phyloP scores from a whole-genome alignment of 371 early-diverging fungal species.

The Nematocida sp. region DNA sequence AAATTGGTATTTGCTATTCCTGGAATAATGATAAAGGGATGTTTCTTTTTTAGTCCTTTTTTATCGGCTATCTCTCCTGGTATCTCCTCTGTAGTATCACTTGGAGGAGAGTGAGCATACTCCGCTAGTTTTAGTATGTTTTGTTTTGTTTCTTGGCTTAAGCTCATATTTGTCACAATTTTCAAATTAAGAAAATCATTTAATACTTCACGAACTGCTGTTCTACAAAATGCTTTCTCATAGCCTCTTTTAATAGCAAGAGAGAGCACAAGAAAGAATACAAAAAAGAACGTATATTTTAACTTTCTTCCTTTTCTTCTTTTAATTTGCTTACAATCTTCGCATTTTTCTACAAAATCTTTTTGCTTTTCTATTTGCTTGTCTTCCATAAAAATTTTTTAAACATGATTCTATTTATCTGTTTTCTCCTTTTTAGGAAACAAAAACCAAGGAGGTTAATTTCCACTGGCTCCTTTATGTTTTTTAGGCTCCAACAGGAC shows the following conservation, averaged over 20 bases:
- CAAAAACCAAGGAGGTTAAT: too few species aligned
- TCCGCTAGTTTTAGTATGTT: slow-evolving; percentile 31
- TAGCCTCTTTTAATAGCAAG: slow-evolving; percentile 15
- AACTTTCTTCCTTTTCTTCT: slow-evolving; percentile 22
- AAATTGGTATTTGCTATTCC: slow-evolving; percentile 80
- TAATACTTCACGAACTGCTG: slow-evolving; percentile 7
- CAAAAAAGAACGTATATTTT: slow-evolving; percentile 21
- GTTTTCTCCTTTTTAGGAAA: too few species aligned
- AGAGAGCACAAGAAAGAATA: background rate
- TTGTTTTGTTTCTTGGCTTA: slow-evolving; percentile 27
- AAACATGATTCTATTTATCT: background rate
- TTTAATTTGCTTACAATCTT: background rate
- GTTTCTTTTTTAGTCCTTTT: slow-evolving; percentile 18
- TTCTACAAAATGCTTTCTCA: slow-evolving; percentile 27
- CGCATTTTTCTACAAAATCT: background rate
- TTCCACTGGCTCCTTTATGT: too few species aligned
- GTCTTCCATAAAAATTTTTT: background rate
- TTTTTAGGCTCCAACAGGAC: too few species aligned
- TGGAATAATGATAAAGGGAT: slow-evolving; percentile 78
- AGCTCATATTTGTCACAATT: slow-evolving; percentile 2
- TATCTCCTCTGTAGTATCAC: background rate
- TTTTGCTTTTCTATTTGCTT: background rate
- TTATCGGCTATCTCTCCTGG: slow-evolving; percentile 31
- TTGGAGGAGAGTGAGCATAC: slow-evolving; percentile 1
- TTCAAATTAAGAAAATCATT: slow-evolving; percentile 27